Conservation (phyloP, 2,329 filamentous ascomycete genomes). For the Colletotrichum musae region DNA sequence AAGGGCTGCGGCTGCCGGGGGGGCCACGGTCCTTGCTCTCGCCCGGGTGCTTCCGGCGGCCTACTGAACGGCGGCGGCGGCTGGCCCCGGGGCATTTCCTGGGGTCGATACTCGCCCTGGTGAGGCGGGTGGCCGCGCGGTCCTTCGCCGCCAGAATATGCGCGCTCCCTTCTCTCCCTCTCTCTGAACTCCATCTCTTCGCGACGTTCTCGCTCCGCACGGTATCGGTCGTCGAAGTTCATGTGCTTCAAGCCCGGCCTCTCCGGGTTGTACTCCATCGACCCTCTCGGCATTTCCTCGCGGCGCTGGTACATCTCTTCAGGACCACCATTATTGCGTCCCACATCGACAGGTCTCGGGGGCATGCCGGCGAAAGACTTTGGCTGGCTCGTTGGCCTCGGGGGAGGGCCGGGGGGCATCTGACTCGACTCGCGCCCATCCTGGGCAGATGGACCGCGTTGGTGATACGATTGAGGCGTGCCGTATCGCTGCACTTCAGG, state of each 20-base stretch:
- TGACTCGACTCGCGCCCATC: constrained; percentile 58
- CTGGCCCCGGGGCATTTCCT: constrained; percentile 49
- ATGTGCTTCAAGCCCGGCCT: constrained; percentile 59
- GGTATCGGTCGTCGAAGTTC: constrained; percentile 68
- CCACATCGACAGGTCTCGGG: constrained; percentile 63
- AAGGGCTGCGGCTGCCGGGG: constrained; percentile 56
- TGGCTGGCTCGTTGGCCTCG: constrained; percentile 67
- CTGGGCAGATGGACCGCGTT: constrained; percentile 65
- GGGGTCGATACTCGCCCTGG: constrained; percentile 62
- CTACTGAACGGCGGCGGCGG: constrained; percentile 60
- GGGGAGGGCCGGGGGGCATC: constrained; percentile 54
- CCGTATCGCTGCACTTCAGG: constrained; percentile 72
- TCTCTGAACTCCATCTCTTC: constrained; percentile 61
- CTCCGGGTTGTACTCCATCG: constrained; percentile 68
- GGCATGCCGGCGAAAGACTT: constrained; percentile 63
- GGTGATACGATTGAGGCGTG: constrained; percentile 68
- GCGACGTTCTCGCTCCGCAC: constrained; percentile 63
- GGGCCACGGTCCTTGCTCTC: constrained; percentile 51
- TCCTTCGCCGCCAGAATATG: constrained; percentile 64
- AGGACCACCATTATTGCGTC: constrained; percentile 52
- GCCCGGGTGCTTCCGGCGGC: constrained; percentile 53
- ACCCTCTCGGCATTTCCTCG: constrained; percentile 59
- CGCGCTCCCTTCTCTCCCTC: constrained; percentile 60
- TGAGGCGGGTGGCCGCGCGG: constrained; percentile 60
- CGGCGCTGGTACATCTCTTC: constrained; percentile 64